phyloP scores from a whole-genome alignment of 768 basidiomycete species.

The Tremella fuciformis region DNA sequence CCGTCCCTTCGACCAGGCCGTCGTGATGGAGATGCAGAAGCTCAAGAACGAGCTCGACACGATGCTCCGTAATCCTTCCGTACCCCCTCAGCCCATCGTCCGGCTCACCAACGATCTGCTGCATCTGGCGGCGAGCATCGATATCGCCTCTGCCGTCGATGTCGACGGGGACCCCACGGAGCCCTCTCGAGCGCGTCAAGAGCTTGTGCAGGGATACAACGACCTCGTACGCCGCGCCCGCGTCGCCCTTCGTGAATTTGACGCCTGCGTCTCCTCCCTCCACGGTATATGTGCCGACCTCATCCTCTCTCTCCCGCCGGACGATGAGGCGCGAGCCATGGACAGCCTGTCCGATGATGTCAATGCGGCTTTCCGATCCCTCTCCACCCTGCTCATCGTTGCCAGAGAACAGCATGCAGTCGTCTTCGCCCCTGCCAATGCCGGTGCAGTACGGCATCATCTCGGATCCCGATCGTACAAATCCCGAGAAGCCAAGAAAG shows the following conservation, averaged over 20 bases:
- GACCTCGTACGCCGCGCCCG: conserved; percentile 38
- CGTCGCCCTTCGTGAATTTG: conserved; percentile 28
- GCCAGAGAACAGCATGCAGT: conserved; percentile 29
- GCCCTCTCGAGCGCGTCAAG: conserved; percentile 13
- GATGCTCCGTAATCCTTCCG: background rate
- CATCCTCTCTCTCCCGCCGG: background rate
- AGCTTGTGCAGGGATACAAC: conserved; percentile 25
- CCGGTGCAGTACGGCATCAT: conserved; percentile 16
- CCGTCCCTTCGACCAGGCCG: conserved; percentile 22
- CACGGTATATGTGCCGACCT: background rate
- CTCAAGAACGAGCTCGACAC: conserved; percentile 22
- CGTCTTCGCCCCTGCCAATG: conserved; percentile 17
- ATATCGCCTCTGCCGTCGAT: conserved; percentile 48
- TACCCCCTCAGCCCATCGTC: background rate
- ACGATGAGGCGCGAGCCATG: background rate
- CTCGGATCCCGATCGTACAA: too few species aligned
- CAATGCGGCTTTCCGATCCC: conserved; percentile 14
- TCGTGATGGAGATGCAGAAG: conserved; percentile 21
- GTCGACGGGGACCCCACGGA: conserved; percentile 40
- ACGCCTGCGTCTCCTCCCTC: conserved; percentile 18
- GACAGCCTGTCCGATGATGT: conserved; percentile 12
- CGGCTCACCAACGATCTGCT: background rate
- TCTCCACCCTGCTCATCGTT: conserved; percentile 28
- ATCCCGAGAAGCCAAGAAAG: too few species aligned
- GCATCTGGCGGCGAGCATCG: conserved; percentile 21